Base-by-base conservation (phyloP, 2,329 filamentous ascomycete genomes). In the Cladophialophora chaetospira region DNA sequence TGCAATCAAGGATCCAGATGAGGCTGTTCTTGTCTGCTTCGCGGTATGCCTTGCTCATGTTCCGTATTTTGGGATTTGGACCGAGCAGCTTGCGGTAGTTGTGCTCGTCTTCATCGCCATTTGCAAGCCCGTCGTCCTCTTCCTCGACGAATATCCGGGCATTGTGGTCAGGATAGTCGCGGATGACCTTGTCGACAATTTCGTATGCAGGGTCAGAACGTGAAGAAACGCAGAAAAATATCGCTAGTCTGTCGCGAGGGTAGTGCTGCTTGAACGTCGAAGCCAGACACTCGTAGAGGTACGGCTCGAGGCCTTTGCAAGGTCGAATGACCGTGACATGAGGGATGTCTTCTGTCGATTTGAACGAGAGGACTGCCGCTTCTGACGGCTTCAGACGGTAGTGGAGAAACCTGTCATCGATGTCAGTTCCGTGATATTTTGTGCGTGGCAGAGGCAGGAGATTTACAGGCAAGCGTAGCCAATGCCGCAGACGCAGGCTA, bases 21-120 rank as follows among this genome's bases (percentile, higher is more conserved):
- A 97, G 81, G 69, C 97, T 91, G 1, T 89, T 88, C 62, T 87
- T 87, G 23, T 36, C 48, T 1, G 91, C 90, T 69, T 97, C 92
- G 25, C 91, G 79, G 70, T 97, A 99, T 2, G 91, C 92, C 40
- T 91, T 84, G 70, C 92, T 97, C 79, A 97, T 90, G 71, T 99
- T 99, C 48, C 94, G 82, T 66, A 99, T 95, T 77, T 99, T 99
- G n/a, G 94, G 94, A 68, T 99, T 99, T 1, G 94, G 94, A 0
- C 95, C 95, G 55, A 97, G 80, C 13, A 26, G 51, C 9, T 19
- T 13, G 36, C 48, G 48, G 55, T 83, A 80, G 61, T 81, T 73
- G 42, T 44, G 29, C 47, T 74, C 67, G 44, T 79, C 73, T 51
- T 79, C 80, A 9, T 74, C 72, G 3, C 46, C 42, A 13, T 53